These are phyloP conservation scores for Colletotrichum tabaci DNA, from an alignment of 2,329 filamentous ascomycete genomes.

Conservation along the genomic window DNA sequence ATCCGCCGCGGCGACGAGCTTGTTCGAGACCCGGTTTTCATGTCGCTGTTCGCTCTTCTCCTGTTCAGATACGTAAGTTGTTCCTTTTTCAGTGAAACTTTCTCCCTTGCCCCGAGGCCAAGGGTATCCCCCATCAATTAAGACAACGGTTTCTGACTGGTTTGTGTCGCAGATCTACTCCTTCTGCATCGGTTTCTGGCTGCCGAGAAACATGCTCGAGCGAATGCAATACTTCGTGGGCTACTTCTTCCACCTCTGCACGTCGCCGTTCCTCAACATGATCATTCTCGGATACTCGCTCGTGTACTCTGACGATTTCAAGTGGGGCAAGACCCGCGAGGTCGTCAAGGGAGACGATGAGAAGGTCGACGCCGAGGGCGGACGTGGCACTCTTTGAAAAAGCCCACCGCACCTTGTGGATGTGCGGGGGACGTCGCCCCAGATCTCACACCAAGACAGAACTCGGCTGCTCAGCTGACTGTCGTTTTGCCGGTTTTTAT, in stretches of 20 bases:
- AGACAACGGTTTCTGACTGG: constrained; percentile 22
- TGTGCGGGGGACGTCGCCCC: constrained; percentile 1
- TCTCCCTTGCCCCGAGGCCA: neutral
- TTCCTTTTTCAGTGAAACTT: neutral
- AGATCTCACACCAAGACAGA: constrained; percentile 13
- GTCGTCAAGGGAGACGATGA: constrained; percentile 50
- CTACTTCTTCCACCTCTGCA: constrained; percentile 54
- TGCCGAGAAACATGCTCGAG: constrained; percentile 56
- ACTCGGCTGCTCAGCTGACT: neutral
- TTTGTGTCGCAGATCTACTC: constrained; percentile 54
- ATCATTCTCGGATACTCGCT: constrained; percentile 59
- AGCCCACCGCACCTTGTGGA: neutral
- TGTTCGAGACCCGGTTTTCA: constrained; percentile 54
- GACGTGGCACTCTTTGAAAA: constrained; percentile 44
- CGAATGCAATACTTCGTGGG: constrained; percentile 57
- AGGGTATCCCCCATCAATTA: neutral
- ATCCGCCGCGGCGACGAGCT: constrained; percentile 50
- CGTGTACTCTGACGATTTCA: constrained; percentile 60
- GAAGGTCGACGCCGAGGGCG: constrained; percentile 43
- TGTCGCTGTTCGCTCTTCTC: constrained; percentile 55
- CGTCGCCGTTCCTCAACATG: constrained; percentile 60
- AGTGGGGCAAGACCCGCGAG: constrained; percentile 62
- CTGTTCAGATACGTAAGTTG: constrained; percentile 58
- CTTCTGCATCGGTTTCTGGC: constrained; percentile 59
- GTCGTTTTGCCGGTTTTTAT: constrained; percentile 11